Conservation (phyloP, 225 moss, liverwort and hornwort genomes). For the Marchantia polymorpha region DNA sequence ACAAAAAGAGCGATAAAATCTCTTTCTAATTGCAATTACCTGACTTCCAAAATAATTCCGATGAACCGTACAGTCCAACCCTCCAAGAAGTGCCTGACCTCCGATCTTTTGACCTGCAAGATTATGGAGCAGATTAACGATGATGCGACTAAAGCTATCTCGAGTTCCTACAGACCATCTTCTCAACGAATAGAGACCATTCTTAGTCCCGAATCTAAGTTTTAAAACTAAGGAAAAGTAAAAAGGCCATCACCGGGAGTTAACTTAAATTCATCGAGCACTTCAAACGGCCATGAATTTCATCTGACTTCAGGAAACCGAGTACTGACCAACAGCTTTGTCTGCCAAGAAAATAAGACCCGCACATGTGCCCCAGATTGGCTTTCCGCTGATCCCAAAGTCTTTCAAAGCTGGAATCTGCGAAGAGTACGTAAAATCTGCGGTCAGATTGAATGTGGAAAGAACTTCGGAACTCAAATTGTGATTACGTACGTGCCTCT, state of each 20-base stretch:
- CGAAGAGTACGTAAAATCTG: background rate
- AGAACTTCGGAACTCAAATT: background rate
- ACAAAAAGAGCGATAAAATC: background rate
- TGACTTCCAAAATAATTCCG: conserved; percentile 99
- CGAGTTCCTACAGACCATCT: background rate
- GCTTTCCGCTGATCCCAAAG: conserved; percentile 67
- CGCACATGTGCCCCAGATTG: conserved; percentile 94
- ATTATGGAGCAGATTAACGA: background rate
- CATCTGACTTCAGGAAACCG: background rate
- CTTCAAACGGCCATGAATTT: background rate
- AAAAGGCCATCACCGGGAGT: too few relatives aligned
- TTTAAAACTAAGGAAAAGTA: too few relatives aligned
- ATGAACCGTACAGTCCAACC: conserved; percentile 90
- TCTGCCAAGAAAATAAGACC: conserved; percentile 94
- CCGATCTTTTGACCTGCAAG: conserved; percentile 77
- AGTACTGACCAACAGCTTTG: conserved; percentile 79
- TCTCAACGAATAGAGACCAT: too few relatives aligned
- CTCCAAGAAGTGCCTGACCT: conserved; percentile 91
- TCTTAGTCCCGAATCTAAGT: too few relatives aligned
- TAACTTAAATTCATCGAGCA: too few relatives aligned
- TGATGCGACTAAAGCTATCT: background rate
- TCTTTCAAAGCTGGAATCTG: conserved; percentile 94
- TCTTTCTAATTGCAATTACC: conserved; percentile 34
- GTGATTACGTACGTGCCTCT: too few relatives aligned
- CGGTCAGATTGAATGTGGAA: background rate